Base-by-base conservation (phyloP, 1,284 basidiomycete species). In the Cutaneotrichosporon sp. region DNA sequence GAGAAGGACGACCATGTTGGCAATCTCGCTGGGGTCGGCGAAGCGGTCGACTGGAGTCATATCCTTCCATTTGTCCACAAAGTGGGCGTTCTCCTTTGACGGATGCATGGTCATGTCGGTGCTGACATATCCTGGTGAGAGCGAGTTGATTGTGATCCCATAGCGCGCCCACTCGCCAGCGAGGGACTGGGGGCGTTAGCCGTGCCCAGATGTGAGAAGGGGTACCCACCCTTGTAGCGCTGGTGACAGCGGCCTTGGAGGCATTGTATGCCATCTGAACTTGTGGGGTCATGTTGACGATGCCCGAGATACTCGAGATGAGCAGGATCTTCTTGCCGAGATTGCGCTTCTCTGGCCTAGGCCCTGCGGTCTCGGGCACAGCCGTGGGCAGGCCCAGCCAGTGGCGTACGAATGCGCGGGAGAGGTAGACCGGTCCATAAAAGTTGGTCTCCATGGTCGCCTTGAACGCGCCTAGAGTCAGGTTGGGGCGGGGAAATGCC, bases 51-150 rank as follows among this genome's bases (percentile, higher is more conserved):
- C 64, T 4, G 73, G 74, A 0, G 73, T 75, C 23, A 63, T 56
- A 8, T 46, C n/a, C 36, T 63, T 46, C 75, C 73, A 75, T 48
- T 66, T 60, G 12, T 49, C 34, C 12, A 60, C 61, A 63, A 63
- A 74, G 2, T 51, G 51, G 40, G 52, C 37, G 34, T 60, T 57
- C 22, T 54, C 49, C 39, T 51, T 59, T 44, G 65, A 59, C 1
- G 64, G 60, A 45, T 66, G 62, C 57, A 64, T 62, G 26, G 72
- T 73, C 75, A 76, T 76, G 48, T 76, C 75, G 4, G 75, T 75
- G 4, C 56, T 41, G 20, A 75, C 69, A 63, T 75, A 76, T 8
- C 73, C 69, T 1, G 74, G 74, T n/a, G 73, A 74, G 36, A 76
- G 58, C 2, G 61, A 56, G 62, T 76, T 76, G 56, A 76, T 68